Conservation (phyloP, 1,284 basidiomycete genomes). For the Cryptococcus neoformans region DNA sequence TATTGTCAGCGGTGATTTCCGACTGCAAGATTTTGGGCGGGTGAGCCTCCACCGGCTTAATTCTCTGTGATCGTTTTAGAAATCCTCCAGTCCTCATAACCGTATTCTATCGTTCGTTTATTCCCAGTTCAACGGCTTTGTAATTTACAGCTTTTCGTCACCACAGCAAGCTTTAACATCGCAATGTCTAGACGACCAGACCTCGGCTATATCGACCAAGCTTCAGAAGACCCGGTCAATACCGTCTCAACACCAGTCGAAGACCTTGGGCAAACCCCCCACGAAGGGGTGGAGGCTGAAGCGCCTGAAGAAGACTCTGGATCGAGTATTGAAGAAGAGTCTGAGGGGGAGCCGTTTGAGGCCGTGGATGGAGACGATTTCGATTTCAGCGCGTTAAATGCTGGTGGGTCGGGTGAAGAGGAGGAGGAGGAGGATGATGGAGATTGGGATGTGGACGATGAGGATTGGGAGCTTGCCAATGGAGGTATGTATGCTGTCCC, state of each 20-base stretch:
- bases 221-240: not conserved
- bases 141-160: no score
- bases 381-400: not conserved
- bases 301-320: slow-evolving; percentile 20
- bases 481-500: slow-evolving; percentile 48
- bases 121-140: no score
- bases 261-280: not conserved
- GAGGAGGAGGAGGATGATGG: slow-evolving; percentile 31
- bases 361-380: slow-evolving; percentile 5
- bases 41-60: no score
- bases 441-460: slow-evolving; percentile 66
- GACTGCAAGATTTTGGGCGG: no score
- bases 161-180: no score
- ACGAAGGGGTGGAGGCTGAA: not conserved
- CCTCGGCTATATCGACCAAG: slow-evolving; percentile 15
- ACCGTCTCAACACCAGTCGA: not conserved
- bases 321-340: slow-evolving; percentile 27
- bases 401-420: not conserved
- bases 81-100: no score
- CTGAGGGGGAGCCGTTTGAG: slow-evolving; percentile 12
- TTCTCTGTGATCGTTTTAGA: no score
- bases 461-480: slow-evolving; percentile 83
- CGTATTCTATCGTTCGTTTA: no score
- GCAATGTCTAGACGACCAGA: slow-evolving; percentile 6
- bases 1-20: no score